Evolutionary conservation across 441 rosid genomes (phyloP).

Genomic region (Daphne laureola): DNA sequence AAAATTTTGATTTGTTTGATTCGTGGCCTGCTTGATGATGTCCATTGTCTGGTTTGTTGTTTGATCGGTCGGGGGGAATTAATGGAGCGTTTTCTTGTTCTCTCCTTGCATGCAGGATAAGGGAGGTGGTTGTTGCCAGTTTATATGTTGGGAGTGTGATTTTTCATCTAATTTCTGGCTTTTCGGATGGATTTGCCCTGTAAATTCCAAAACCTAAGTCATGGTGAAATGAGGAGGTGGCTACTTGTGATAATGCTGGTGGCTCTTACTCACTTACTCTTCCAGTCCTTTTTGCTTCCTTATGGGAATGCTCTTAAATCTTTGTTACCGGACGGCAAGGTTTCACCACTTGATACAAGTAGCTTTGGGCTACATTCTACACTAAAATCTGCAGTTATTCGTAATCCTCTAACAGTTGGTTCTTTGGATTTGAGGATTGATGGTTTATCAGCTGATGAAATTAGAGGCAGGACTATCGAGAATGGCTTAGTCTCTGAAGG

Average conservation of each 20-base stretch:
- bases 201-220: slow-evolving; percentile 26
- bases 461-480: slow-evolving; percentile 7
- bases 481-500: slow-evolving; percentile 18
- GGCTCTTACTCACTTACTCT: slow-evolving; percentile 46
- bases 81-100: slow-evolving; percentile 3
- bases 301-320: slow-evolving; percentile 62
- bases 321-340: slow-evolving; percentile 31
- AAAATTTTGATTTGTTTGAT: too few species aligned
- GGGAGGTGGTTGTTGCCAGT: background rate
- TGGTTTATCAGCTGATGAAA: slow-evolving; percentile 4
- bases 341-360: slow-evolving; percentile 11
- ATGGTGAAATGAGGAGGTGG: slow-evolving; percentile 44
- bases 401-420: slow-evolving; percentile 53
- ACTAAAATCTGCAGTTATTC: slow-evolving; percentile 33
- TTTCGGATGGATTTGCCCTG: slow-evolving; percentile 36
- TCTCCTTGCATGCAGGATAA: background rate
- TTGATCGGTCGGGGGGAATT: too few species aligned
- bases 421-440: slow-evolving; percentile 25
- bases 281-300: slow-evolving; percentile 64
- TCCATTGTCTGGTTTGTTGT: too few species aligned
- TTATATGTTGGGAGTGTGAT: background rate
- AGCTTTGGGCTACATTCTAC: slow-evolving; percentile 21
- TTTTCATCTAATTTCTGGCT: slow-evolving; percentile 6
- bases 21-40: too few species aligned
- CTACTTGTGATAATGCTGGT: slow-evolving; percentile 39